A percentile compares a stretch with the other conserved stretches of the same genome.
Conservation (phyloP, 1,139 yeast species). For the Sugiyamaella castrensis region DNA sequence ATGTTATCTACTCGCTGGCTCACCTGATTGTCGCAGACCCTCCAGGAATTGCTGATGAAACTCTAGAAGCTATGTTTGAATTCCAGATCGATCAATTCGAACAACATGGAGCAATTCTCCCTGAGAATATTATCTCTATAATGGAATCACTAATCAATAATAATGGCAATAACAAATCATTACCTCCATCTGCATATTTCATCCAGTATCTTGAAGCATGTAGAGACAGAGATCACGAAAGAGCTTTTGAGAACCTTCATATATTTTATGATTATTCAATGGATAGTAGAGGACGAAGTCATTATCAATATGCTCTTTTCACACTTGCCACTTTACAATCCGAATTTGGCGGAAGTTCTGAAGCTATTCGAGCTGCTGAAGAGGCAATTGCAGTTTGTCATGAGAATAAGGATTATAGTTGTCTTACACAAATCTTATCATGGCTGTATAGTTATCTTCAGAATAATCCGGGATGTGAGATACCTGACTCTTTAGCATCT, state of each 20-base stretch:
- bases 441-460: conserved; percentile 76
- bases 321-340: conserved; percentile 78
- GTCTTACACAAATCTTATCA: conserved; percentile 71
- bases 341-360: conserved; percentile 67
- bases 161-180: conserved; percentile 44
- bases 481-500: conserved; percentile 34
- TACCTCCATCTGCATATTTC: conserved; percentile 63
- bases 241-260: conserved; percentile 69
- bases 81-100: conserved; percentile 58
- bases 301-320: conserved; percentile 78
- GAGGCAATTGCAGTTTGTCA: conserved; percentile 89
- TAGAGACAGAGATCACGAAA: conserved; percentile 63
- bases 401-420: conserved; percentile 72
- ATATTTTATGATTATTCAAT: conserved; percentile 86
- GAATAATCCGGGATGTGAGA: conserved; percentile 52
- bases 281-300: conserved; percentile 59
- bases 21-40: too few species aligned
- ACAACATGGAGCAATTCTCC: conserved; percentile 40
- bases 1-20: too few species aligned
- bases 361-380: conserved; percentile 76
- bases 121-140: conserved; percentile 45
- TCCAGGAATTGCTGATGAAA: conserved; percentile 47
- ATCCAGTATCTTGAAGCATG: conserved; percentile 63
- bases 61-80: conserved; percentile 51
- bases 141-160: conserved; percentile 46